Conservation (phyloP, 2,329 filamentous ascomycete species). For the Diaporthe sp. region DNA sequence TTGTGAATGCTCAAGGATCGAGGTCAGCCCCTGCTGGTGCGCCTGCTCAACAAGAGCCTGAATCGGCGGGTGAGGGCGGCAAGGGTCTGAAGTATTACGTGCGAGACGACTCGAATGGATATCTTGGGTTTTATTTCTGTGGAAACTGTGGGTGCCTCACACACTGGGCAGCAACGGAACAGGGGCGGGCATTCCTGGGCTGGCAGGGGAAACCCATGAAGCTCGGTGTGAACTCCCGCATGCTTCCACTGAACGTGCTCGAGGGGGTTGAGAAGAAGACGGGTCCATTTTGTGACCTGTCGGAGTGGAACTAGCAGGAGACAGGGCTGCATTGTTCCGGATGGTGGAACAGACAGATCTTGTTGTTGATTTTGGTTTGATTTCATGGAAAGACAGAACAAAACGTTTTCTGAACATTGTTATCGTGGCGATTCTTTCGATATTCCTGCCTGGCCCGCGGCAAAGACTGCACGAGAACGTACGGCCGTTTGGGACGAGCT, state of each 20-base stretch:
- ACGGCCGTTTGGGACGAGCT: background rate
- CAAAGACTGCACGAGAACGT: too few relatives aligned
- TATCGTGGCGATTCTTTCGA: too few relatives aligned
- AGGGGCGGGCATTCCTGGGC: background rate
- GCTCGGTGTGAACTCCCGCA: constrained; percentile 19
- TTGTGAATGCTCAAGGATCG: background rate
- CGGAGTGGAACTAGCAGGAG: background rate
- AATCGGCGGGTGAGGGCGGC: rapidly evolving
- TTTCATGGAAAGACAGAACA: too few relatives aligned
- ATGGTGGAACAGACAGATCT: background rate
- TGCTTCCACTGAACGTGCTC: background rate
- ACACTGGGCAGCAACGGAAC: constrained; percentile 32
- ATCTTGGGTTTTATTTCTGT: constrained; percentile 30
- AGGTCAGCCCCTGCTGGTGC: background rate
- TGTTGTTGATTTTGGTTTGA: background rate
- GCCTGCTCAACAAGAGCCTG: background rate
- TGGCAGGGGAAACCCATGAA: background rate
- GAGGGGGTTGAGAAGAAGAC: constrained; percentile 16
- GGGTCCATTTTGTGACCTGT: background rate
- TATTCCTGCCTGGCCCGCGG: too few relatives aligned
- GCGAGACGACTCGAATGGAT: background rate
- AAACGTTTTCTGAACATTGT: background rate
- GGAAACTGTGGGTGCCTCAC: constrained; percentile 34
- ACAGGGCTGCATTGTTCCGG: too few relatives aligned
- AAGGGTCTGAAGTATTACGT: constrained; percentile 14